These are phyloP conservation scores for Populus trichocarpa DNA, from an alignment of 441 rosid genomes.

Conservation along the genomic window DNA sequence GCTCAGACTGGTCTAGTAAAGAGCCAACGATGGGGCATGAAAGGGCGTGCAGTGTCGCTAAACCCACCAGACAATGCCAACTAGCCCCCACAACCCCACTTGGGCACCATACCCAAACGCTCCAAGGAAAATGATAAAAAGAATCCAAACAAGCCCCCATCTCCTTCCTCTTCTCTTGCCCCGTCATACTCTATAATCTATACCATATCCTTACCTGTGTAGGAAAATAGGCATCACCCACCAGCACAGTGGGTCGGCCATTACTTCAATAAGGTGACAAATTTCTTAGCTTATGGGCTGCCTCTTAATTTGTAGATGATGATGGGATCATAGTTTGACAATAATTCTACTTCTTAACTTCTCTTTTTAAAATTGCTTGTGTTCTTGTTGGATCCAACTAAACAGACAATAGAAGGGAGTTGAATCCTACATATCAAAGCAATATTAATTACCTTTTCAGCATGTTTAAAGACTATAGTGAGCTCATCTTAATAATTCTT, in stretches of 20 bases:
- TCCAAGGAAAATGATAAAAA: not conserved
- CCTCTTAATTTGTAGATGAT: constrained; percentile 25
- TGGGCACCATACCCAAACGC: constrained; percentile 32
- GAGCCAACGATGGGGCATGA: constrained; percentile 70
- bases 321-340: not conserved
- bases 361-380: no score
- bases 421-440: constrained; percentile 41
- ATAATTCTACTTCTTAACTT: not conserved
- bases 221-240: constrained; percentile 26
- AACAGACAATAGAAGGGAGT: constrained; percentile 5
- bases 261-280: constrained; percentile 27
- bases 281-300: constrained; percentile 6
- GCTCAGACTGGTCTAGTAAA: constrained; percentile 52
- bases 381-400: constrained; percentile 23
- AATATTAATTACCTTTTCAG: not conserved
- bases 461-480: not conserved
- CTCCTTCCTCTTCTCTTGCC: constrained; percentile 13
- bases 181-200: constrained; percentile 22
- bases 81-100: constrained; percentile 38
- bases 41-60: constrained; percentile 67
- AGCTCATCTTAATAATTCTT: not conserved
- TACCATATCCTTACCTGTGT: not conserved
- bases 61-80: constrained; percentile 51
- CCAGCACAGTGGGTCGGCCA: constrained; percentile 48
- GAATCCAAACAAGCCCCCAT: constrained; percentile 4